Evolutionary conservation across 805 yeast species (phyloP), one percentile per base, ranked within the genome.

Genomic region (Trichomonascus vanleenenianus): DNA sequence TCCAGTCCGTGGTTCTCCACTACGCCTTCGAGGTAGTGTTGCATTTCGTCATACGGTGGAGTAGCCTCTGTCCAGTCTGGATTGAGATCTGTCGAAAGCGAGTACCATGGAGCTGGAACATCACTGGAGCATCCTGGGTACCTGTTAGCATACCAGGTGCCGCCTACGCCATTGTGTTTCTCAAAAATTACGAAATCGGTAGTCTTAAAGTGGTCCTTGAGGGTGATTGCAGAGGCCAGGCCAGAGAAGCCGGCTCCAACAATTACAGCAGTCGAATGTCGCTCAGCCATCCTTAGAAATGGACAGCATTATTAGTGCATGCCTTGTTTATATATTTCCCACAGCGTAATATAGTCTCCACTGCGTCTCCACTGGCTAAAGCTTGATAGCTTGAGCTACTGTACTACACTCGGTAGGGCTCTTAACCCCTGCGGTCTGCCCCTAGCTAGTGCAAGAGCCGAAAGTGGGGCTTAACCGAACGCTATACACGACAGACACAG

Each of bases 111-210:
- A n/a, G 55, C 55, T 12, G 55, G 55, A 18, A 51, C 49, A 40
- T 51, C 55, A 3, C 43, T 39, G 7, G 53, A 51, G 20, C 55
- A 51, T 7, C 55, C 55, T 2, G 57, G 57, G 22, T 53, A 53
- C 10, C 51, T 42, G 40, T 53, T 52, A 19, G 49, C 48, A 11
- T 39, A 45, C 57, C 57, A 53, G 15, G 57, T 53, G 9, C 57
- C 57, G 2, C 57, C 57, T 42, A 54, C 37, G 15, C 40, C 44
- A 10, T 25, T 32, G 15, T 52, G 42, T 7, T 45, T 42, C 8
- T 50, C 53, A 20, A 42, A 51, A 15, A 51, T 37, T 15, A 40
- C 44, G 11, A 42, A 50, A 34, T 49, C 53, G n/a, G 27, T 22
- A 12, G 44, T 45, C 10, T 45, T 34, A 20, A 48, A 33, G 19